Percentiles rank a stretch among this genome's conserved stretches.
phyloP scores from a whole-genome alignment of 805 yeast species.

The Starmera caribaea region DNA sequence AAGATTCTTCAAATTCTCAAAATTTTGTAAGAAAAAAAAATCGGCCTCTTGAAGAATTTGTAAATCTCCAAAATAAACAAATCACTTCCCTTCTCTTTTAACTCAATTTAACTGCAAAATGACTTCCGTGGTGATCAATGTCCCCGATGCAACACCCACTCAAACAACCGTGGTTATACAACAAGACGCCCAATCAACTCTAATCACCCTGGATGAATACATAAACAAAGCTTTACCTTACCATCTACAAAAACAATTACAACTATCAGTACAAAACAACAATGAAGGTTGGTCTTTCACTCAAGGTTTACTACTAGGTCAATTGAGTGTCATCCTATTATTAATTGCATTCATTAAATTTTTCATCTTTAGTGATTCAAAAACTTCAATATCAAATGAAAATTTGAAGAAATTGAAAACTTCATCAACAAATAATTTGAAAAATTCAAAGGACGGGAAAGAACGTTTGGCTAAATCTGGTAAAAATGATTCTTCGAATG shows the following conservation, averaged over 20 bases:
- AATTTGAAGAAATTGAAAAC: constrained; percentile 18
- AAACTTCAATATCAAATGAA: constrained; percentile 15
- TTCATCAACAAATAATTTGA: constrained; percentile 18
- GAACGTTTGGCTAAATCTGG: constrained; percentile 3
- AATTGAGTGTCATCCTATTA: constrained; percentile 56
- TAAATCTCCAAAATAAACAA: no score
- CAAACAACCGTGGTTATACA: constrained; percentile 13
- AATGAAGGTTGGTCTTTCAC: constrained; percentile 53
- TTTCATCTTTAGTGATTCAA: constrained; percentile 64
- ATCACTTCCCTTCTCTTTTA: no score
- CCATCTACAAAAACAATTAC: constrained; percentile 24
- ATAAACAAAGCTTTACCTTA: constrained; percentile 24
- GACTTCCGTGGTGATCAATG: no score
- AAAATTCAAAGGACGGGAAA: constrained; percentile 15
- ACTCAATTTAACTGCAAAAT: no score
- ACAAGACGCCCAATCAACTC: constrained; percentile 15
- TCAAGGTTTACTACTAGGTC: constrained; percentile 68
- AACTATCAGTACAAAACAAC: constrained; percentile 12
- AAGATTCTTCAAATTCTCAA: no score
- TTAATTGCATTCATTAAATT: constrained; percentile 59
- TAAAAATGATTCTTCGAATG: constrained; percentile 12
- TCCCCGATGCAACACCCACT: not conserved
- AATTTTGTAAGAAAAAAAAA: no score
- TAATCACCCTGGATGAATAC: constrained; percentile 28
- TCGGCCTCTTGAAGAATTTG: no score